Conservation (phyloP, 1,139 yeast genomes). For the Meyerozyma athensensis region DNA sequence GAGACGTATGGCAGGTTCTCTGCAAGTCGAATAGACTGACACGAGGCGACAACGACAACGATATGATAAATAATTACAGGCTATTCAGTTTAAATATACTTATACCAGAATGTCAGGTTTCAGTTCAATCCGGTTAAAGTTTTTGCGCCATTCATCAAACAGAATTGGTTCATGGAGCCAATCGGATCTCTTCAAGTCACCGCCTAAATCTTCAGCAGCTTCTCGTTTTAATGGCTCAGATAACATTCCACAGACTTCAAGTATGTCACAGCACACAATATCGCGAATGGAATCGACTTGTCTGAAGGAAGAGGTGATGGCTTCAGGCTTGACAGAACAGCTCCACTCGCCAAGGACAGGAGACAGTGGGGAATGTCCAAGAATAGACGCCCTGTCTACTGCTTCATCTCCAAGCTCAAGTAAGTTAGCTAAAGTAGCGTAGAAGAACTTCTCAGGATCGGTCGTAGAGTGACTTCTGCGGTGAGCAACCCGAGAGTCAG, state of each 20-base stretch:
- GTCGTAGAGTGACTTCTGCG: conserved; percentile 43
- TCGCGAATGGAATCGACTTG: conserved; percentile 38
- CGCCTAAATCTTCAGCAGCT: conserved; percentile 19
- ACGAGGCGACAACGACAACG: too few relatives aligned
- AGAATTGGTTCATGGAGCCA: conserved; percentile 31
- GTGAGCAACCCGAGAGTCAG: conserved; percentile 33
- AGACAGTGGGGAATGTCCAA: conserved; percentile 30
- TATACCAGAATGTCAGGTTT: not conserved
- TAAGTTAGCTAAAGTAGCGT: conserved; percentile 48
- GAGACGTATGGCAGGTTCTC: not conserved
- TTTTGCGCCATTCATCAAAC: conserved; percentile 39
- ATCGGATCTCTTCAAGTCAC: conserved; percentile 16
- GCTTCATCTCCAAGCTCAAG: conserved; percentile 40
- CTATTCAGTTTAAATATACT: not conserved
- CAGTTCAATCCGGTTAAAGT: conserved; percentile 12
- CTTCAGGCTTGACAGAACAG: conserved; percentile 41
- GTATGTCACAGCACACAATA: conserved; percentile 26
- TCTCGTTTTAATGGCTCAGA: conserved; percentile 20
- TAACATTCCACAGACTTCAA: conserved; percentile 25
- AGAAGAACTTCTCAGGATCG: conserved; percentile 48
- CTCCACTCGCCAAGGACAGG: conserved; percentile 35
- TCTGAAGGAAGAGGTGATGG: conserved; percentile 43
- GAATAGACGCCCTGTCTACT: conserved; percentile 10
- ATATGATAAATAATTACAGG: too few relatives aligned
- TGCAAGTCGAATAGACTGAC: too few relatives aligned